Evolutionary conservation across 345 rosid species (phyloP).

Genomic region (Viola odorata): DNA sequence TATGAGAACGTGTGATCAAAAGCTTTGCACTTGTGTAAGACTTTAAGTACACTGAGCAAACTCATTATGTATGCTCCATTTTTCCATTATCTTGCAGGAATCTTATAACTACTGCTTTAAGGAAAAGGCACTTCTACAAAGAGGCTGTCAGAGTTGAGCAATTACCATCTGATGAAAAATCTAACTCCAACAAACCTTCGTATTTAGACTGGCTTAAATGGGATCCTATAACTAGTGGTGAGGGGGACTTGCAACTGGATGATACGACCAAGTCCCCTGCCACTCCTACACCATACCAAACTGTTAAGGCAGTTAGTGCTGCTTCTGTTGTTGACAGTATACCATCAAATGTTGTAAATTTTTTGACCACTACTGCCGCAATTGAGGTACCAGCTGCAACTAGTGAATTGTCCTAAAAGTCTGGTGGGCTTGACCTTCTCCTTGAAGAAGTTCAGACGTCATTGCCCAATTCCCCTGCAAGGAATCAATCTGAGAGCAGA

Average conservation of each 20-base stretch:
- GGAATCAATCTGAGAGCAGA: constrained; percentile 8
- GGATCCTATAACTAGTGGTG: constrained; percentile 89
- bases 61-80: constrained; percentile 7
- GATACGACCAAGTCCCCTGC: constrained; percentile 51
- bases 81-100: constrained; percentile 36
- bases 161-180: constrained; percentile 33
- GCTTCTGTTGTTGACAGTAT: constrained; percentile 34
- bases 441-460: constrained; percentile 17
- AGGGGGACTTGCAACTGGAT: constrained; percentile 73
- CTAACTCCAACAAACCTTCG: constrained; percentile 29
- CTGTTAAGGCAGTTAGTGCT: constrained; percentile 52
- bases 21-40: constrained; percentile 1
- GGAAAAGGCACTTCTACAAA: constrained; percentile 66
- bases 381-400: constrained; percentile 18
- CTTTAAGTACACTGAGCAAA: not conserved
- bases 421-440: constrained; percentile 7
- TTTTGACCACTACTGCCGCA: constrained; percentile 12
- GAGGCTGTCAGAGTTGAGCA: constrained; percentile 63
- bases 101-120: constrained; percentile 54
- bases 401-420: constrained; percentile 22
- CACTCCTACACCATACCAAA: constrained; percentile 4
- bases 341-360: constrained; percentile 25
- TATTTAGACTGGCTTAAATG: constrained; percentile 58
- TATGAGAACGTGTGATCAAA: constrained; percentile 21
- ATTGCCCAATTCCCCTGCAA: constrained; percentile 11